phyloP scores from a whole-genome alignment of 2,329 filamentous ascomycete species.

The Trichoderma koningii region DNA sequence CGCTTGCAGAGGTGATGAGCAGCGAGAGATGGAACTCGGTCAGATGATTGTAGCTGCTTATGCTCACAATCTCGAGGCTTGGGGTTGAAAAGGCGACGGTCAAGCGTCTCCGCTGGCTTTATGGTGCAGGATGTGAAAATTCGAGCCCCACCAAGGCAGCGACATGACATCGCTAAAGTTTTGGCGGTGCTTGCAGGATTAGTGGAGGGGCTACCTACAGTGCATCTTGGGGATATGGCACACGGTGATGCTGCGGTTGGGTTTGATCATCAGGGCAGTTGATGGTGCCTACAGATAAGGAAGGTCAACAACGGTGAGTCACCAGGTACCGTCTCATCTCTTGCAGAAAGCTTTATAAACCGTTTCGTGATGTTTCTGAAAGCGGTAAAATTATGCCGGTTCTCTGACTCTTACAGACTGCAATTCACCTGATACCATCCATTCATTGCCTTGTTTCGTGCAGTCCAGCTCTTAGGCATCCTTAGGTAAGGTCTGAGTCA shows the following conservation, averaged over 20 bases:
- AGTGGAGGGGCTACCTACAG: slow-evolving; percentile 35
- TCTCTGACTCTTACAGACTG: neutral
- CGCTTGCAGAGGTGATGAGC: neutral
- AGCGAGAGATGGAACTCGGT: neutral
- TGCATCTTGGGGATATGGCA: neutral
- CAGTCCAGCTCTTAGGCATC: slow-evolving; percentile 2
- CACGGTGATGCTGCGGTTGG: neutral
- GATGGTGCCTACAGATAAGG: no score
- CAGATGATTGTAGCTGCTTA: neutral
- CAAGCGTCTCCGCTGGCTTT: slow-evolving; percentile 27
- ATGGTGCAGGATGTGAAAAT: slow-evolving; percentile 44
- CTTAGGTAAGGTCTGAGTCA: slow-evolving; percentile 3
- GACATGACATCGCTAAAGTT: slow-evolving; percentile 36
- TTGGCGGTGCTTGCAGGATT: slow-evolving; percentile 13
- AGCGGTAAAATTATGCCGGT: no score
- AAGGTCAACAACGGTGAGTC: neutral
- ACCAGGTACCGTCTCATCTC: neutral
- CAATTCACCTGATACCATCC: neutral
- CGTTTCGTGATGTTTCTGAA: no score
- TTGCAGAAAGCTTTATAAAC: no score
- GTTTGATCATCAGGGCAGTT: neutral
- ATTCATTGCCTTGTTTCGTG: neutral
- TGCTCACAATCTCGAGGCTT: slow-evolving; percentile 26
- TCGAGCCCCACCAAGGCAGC: slow-evolving; percentile 44
- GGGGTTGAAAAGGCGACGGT: slow-evolving; percentile 23